phyloP scores from a whole-genome alignment of 2,329 filamentous ascomycete species.

The Microdochium trichocladiopsis region DNA sequence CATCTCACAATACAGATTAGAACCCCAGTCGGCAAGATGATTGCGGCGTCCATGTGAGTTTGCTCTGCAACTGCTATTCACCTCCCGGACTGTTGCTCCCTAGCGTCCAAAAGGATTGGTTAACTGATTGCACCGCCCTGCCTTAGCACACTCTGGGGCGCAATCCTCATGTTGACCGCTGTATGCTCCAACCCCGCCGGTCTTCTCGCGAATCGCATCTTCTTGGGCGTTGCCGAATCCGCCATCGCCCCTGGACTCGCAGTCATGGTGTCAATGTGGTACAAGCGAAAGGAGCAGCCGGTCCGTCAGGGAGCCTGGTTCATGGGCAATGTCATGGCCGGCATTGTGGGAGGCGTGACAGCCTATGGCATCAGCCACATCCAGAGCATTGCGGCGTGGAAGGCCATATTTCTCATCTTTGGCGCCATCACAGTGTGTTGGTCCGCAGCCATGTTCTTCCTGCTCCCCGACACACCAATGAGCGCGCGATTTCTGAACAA shows the following conservation, averaged over 20 bases:
- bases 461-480: slow-evolving; percentile 27
- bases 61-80: too few species aligned
- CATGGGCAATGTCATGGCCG: slow-evolving; percentile 50
- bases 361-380: slow-evolving; percentile 38
- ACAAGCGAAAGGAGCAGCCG: slow-evolving; percentile 55
- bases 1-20: slow-evolving; percentile 1
- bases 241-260: slow-evolving; percentile 43
- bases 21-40: slow-evolving; percentile 17
- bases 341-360: slow-evolving; percentile 47
- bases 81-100: too few species aligned
- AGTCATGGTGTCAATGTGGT: slow-evolving; percentile 56
- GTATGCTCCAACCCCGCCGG: slow-evolving; percentile 40
- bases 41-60: slow-evolving; percentile 5
- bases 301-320: slow-evolving; percentile 54
- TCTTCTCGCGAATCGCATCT: slow-evolving; percentile 44
- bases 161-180: slow-evolving; percentile 42
- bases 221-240: slow-evolving; percentile 51
- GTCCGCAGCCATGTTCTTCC: slow-evolving; percentile 16
- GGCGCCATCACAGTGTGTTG: slow-evolving; percentile 20
- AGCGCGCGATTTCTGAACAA: slow-evolving; percentile 22
- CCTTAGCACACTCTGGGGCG: slow-evolving; percentile 33
- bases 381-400: slow-evolving; percentile 14
- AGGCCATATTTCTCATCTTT: slow-evolving; percentile 22
- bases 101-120: too few species aligned
- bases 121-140: too few species aligned